Conservation (phyloP, 225 moss, liverwort and hornwort genomes). For the Pseudisothecium myosuroides region DNA sequence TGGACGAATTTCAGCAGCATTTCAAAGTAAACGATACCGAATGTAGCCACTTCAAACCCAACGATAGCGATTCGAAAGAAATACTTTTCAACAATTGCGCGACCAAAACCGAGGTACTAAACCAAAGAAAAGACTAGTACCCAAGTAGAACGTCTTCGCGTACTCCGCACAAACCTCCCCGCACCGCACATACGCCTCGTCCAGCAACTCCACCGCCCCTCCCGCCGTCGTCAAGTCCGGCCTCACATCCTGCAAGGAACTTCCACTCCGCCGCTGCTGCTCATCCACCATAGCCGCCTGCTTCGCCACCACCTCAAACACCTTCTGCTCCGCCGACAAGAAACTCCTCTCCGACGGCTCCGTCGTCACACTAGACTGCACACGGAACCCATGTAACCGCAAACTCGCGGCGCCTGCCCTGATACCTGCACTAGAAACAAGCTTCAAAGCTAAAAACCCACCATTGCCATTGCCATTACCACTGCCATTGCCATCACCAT, state of each 20-base stretch:
- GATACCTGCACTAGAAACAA: background rate
- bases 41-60: too few species aligned
- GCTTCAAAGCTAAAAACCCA: background rate
- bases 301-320: slow-evolving; percentile 76
- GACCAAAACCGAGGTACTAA: background rate
- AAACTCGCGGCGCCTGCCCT: background rate
- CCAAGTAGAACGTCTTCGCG: slow-evolving; percentile 85
- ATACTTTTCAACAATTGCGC: background rate
- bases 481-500: background rate
- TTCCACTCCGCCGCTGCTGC: slow-evolving; percentile 20
- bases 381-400: slow-evolving; percentile 4
- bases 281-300: slow-evolving; percentile 87
- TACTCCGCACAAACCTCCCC: slow-evolving; percentile 94
- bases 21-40: background rate
- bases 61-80: too few species aligned
- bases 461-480: background rate
- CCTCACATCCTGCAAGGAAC: slow-evolving; percentile 2
- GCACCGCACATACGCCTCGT: slow-evolving; percentile 62
- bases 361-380: slow-evolving; percentile 10
- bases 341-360: slow-evolving; percentile 22
- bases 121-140: background rate
- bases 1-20: background rate
- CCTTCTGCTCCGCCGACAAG: slow-evolving; percentile 75
- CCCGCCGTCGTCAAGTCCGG: background rate
- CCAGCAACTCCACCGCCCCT: slow-evolving; percentile 34